Evolutionary conservation across 441 rosid genomes (phyloP), one percentile per base, ranked within the genome.

Genomic region (Pelargonium hybrid): DNA sequence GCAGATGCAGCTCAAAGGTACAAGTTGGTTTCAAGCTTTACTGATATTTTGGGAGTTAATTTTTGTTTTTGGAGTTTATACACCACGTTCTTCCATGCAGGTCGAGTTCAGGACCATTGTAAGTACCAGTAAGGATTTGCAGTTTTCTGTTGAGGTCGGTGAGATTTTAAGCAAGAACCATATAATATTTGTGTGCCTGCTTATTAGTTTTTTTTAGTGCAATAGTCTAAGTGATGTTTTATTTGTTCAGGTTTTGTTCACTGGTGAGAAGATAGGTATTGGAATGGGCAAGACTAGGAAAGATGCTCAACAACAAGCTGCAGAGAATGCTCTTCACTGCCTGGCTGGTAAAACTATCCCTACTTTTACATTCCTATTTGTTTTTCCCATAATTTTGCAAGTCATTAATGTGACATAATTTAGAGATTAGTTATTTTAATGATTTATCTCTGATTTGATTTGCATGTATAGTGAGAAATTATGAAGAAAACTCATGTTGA

Each of bases 241-340:
- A 47, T 73, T 76, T 43, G 39, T 71, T 70, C 69, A 95, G 98
- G 99, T 89, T 72, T 79, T 88, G 69, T 95, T 92, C 78, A 81
- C 93, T 26, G 98, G 98, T 18, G 99, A 95, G 82, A 92, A 88
- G 90, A 90, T 95, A 75, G 98, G 88, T 78, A 86, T 78, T 84
- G 99, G 99, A 68, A 92, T 95, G 97, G 99, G 93, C 59, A 95
- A 87, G 85, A 95, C 98, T 7, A 85, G 93, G 83, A 90, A 87
- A 82, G 97, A 92, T 84, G 98, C 99, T 52, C 96, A 92, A 79
- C 99, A 90, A 73, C 93, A 87, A 84, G 99, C 98, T n/a, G 97
- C 99, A 71, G 93, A 90, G 78, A 88, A 88, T 84, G 98, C 99
- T 65, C 97, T 95, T 73, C 89, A 69, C 74, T 79, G 84, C 70